phyloP scores from a whole-genome alignment of 768 basidiomycete species.

The Fomitopsis pulvina region DNA sequence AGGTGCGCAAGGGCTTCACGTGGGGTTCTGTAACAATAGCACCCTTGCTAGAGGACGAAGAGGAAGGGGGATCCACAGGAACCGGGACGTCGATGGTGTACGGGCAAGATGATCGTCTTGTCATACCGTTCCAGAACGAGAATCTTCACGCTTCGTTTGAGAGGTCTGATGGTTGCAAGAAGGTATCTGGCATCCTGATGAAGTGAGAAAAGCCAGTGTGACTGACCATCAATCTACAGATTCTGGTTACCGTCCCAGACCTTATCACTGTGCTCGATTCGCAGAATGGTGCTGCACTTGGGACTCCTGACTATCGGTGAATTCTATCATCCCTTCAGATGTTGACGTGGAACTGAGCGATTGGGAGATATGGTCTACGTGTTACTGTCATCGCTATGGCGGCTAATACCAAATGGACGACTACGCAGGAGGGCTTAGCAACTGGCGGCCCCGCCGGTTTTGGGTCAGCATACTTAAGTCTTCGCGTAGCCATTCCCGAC shows the following conservation, averaged over 20 bases:
- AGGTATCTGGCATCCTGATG: constrained; percentile 13
- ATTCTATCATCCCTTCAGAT: neutral
- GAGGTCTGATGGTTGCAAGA: constrained; percentile 24
- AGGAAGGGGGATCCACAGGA: constrained; percentile 13
- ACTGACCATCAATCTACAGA: constrained; percentile 21
- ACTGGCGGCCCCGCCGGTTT: constrained; percentile 49
- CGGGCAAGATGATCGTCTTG: constrained; percentile 25
- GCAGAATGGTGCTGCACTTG: constrained; percentile 52
- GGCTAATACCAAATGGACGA: constrained; percentile 50
- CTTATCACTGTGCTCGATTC: constrained; percentile 58
- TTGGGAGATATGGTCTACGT: constrained; percentile 40
- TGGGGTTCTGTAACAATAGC: constrained; percentile 27
- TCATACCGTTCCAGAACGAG: constrained; percentile 59
- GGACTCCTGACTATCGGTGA: constrained; percentile 48
- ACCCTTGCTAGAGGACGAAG: constrained; percentile 24
- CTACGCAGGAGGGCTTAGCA: constrained; percentile 39
- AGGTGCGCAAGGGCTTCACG: constrained; percentile 26
- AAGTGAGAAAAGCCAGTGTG: neutral
- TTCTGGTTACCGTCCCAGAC: constrained; percentile 56
- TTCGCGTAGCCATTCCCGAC: neutral
- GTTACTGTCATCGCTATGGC: constrained; percentile 43
- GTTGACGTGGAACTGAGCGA: neutral
- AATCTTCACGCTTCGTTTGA: constrained; percentile 42
- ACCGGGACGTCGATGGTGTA: neutral
- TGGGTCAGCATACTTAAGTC: constrained; percentile 36